Conservation (phyloP, 2,329 filamentous ascomycete species). For the Colletotrichum magnum region DNA sequence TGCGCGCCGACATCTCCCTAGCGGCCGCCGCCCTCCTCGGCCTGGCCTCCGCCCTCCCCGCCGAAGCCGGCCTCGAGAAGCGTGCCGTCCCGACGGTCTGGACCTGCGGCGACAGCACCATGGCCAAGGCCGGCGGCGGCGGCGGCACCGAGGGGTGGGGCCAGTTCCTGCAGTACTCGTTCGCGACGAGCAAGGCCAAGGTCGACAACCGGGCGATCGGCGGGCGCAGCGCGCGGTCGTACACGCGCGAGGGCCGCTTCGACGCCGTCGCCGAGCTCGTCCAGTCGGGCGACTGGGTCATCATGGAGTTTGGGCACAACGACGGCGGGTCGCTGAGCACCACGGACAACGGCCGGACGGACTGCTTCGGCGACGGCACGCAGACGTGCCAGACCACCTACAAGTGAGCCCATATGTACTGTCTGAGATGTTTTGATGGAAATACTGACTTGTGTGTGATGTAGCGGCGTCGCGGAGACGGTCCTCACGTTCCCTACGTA, state of each 20-base stretch:
- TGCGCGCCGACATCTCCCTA: conserved; percentile 32
- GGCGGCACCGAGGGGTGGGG: conserved; percentile 72
- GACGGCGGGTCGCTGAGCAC: conserved; percentile 71
- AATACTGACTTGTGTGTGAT: not conserved
- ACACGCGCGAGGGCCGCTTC: conserved; percentile 76
- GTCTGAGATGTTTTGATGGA: not conserved
- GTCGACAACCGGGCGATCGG: conserved; percentile 72
- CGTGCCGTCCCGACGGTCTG: conserved; percentile 58
- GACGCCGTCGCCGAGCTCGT: conserved; percentile 67
- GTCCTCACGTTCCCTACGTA: conserved; percentile 75
- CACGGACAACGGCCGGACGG: conserved; percentile 73
- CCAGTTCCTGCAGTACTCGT: conserved; percentile 66
- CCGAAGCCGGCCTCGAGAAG: conserved; percentile 33
- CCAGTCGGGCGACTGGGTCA: conserved; percentile 72
- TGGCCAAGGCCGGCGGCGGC: conserved; percentile 64
- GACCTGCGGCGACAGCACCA: conserved; percentile 74
- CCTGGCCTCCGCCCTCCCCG: conserved; percentile 40
- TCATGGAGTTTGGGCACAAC: conserved; percentile 82
- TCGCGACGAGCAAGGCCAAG: conserved; percentile 58
- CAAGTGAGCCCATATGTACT: conserved; percentile 46
- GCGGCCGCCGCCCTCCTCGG: conserved; percentile 29
- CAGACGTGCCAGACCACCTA: conserved; percentile 69
- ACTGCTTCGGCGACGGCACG: conserved; percentile 67
- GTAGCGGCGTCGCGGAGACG: conserved; percentile 61
- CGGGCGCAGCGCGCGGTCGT: conserved; percentile 77